Evolutionary conservation across 306 rosid genomes (phyloP).

Genomic region (Vigna unguiculata): DNA sequence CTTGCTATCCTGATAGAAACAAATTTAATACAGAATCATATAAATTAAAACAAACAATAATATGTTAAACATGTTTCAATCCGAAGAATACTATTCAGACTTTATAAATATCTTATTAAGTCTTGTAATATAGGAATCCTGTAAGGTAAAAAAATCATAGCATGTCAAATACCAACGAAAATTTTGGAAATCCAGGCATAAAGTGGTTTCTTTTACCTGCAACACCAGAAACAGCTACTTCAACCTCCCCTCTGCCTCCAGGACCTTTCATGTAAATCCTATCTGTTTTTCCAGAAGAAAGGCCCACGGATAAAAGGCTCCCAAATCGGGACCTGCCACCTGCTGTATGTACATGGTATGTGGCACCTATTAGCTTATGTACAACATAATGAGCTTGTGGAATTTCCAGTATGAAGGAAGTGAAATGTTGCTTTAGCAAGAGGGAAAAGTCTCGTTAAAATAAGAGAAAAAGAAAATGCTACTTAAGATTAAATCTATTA

Average conservation of each 20-base stretch:
- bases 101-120: neutral
- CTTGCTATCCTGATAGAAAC: constrained; percentile 36
- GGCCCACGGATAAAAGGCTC: constrained; percentile 80
- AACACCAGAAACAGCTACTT: constrained; percentile 98
- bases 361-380: constrained; percentile 26
- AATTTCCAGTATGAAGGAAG: constrained; percentile 30
- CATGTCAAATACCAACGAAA: constrained; percentile 33
- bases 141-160: neutral
- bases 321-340: constrained; percentile 93
- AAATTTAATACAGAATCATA: constrained; percentile 15
- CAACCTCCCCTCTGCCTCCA: constrained; percentile 99
- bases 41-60: constrained; percentile 27
- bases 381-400: constrained; percentile 30
- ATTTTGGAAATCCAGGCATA: constrained; percentile 30
- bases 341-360: constrained; percentile 47
- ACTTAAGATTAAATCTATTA: constrained; percentile 35
- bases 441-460: constrained; percentile 15
- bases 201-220: constrained; percentile 61
- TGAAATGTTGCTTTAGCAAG: neutral
- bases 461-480: constrained; percentile 39
- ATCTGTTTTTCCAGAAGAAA: constrained; percentile 80
- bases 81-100: neutral
- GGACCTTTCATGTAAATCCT: constrained; percentile 99
- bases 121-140: neutral
- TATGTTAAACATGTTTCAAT: neutral